Evolutionary conservation across 257 asterid genomes (phyloP).

Genomic region (Penstemon davidsonii): DNA sequence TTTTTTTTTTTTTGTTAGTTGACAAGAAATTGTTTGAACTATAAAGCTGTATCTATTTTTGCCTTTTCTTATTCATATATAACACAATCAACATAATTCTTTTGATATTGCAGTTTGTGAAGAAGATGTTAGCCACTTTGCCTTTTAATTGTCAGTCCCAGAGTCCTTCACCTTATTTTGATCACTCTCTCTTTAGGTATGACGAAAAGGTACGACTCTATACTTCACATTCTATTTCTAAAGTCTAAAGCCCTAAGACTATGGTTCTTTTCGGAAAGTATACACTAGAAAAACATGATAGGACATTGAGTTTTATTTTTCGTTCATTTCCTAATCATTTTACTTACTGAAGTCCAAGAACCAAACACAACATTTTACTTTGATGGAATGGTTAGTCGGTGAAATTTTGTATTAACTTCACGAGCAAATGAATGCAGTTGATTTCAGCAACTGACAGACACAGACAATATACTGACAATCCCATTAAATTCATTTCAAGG

Average conservation of each 20-base stretch:
- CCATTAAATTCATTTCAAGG: constrained; percentile 89
- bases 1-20: constrained; percentile 13
- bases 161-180: constrained; percentile 98
- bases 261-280: background rate
- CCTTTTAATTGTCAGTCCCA: constrained; percentile 88
- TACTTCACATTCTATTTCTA: constrained; percentile 16
- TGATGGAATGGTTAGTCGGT: background rate
- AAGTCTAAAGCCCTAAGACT: constrained; percentile 5
- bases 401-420: constrained; percentile 2
- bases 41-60: constrained; percentile 2
- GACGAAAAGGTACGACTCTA: constrained; percentile 80
- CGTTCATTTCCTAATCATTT: background rate
- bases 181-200: constrained; percentile 86
- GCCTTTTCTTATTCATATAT: background rate
- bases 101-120: constrained; percentile 68
- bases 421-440: constrained; percentile 52
- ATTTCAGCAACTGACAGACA: constrained; percentile 93
- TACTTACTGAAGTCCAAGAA: too few species aligned
- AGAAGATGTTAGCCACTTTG: constrained; percentile 72
- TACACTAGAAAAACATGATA: too few species aligned
- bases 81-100: background rate
- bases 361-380: too few species aligned
- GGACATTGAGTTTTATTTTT: background rate
- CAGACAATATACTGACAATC: constrained; percentile 90
- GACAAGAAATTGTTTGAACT: constrained; percentile 1